phyloP scores from a whole-genome alignment of 192 early-diverging fungal species.

The Geranomyces michiganensis region DNA sequence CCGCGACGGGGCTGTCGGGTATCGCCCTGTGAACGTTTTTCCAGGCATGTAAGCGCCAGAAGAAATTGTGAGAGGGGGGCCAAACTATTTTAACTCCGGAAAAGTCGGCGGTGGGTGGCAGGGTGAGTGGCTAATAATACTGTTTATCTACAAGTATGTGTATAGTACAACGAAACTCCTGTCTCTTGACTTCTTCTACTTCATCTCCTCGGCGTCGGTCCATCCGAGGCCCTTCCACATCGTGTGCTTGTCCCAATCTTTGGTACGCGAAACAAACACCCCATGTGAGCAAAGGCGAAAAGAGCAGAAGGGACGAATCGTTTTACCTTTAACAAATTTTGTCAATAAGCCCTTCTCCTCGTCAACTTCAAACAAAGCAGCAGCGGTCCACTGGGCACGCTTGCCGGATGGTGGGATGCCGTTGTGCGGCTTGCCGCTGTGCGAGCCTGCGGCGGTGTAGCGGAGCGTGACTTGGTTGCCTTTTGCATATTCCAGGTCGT shows the following conservation, averaged over 20 bases:
- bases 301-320: too few relatives aligned
- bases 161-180: too few relatives aligned
- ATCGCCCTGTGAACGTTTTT: too few relatives aligned
- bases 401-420: conserved; percentile 5
- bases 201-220: background rate
- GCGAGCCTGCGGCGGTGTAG: conserved; percentile 15
- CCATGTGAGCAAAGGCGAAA: too few relatives aligned
- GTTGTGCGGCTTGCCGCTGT: conserved; percentile 11
- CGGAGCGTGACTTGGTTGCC: conserved; percentile 12
- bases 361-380: conserved; percentile 14
- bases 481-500: conserved; percentile 4
- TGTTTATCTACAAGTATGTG: too few relatives aligned
- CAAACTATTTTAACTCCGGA: too few relatives aligned
- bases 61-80: too few relatives aligned
- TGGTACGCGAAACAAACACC: too few relatives aligned
- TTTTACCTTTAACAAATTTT: conserved; percentile 11
- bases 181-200: background rate
- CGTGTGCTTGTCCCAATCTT: conserved; percentile 10
- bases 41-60: too few relatives aligned
- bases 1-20: too few relatives aligned
- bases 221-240: conserved; percentile 15
- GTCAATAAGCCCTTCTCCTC: conserved; percentile 1
- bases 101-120: too few relatives aligned
- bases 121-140: too few relatives aligned
- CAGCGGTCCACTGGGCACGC: conserved; percentile 5